These are phyloP conservation scores for Plasmodium cynomolgi DNA, from an alignment of 169 alveolate genomes.

Conservation along the genomic window DNA sequence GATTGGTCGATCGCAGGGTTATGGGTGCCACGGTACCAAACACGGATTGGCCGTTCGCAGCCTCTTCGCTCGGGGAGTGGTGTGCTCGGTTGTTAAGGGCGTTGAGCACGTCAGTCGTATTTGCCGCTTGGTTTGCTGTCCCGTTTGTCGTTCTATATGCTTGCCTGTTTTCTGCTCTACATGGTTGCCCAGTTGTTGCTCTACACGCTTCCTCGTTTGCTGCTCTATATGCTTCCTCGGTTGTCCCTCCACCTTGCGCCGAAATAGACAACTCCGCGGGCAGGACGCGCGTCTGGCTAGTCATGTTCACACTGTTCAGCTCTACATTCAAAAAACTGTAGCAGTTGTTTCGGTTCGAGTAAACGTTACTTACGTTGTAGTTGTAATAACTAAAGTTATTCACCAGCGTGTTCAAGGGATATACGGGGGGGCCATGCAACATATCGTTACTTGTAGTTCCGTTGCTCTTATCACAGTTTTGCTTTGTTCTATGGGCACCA, in stretches of 20 bases:
- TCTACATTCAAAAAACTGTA: slow-evolving; percentile 5
- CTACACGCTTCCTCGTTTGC: neutral
- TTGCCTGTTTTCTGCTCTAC: neutral
- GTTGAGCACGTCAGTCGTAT: neutral
- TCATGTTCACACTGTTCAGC: slow-evolving; percentile 15
- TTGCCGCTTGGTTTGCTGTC: neutral
- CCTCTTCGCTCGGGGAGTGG: neutral
- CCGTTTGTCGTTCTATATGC: neutral
- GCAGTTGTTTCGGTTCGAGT: slow-evolving; percentile 5
- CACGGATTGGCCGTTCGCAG: neutral
- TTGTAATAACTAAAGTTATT: slow-evolving; percentile 14
- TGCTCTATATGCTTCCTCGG: neutral
- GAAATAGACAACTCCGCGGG: neutral
- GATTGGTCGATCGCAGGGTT: neutral
- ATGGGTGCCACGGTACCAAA: neutral
- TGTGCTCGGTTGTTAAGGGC: neutral
- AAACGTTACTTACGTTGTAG: neutral
- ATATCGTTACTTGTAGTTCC: neutral
- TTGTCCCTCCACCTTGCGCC: neutral
- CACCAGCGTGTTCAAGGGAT: slow-evolving; percentile 13
- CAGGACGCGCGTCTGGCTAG: neutral
- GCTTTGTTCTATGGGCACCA: neutral
- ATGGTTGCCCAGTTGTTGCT: neutral
- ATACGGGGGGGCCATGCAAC: neutral
- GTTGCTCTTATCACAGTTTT: neutral